Conservation (phyloP, 148 eudicot genomes). For the Vaccinium myrtillus region DNA sequence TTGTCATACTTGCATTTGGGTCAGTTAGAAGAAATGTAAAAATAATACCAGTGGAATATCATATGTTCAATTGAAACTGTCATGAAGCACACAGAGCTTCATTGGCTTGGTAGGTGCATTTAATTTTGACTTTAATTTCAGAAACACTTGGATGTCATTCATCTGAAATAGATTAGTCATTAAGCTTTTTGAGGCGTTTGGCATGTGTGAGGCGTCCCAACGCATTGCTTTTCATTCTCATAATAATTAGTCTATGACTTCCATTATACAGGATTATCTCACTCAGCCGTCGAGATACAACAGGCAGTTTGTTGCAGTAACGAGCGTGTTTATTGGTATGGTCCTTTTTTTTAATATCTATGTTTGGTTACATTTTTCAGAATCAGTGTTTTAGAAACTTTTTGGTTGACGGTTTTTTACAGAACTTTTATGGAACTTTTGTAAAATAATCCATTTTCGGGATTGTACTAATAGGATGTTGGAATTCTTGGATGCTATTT, state of each 20-base stretch:
- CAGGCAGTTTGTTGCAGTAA: conserved; percentile 7
- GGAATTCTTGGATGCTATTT: too few species aligned
- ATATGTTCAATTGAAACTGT: background rate
- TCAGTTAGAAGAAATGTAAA: background rate
- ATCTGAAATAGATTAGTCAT: background rate
- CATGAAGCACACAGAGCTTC: background rate
- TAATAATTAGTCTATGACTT: conserved; percentile 4
- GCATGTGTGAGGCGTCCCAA: background rate
- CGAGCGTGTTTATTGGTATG: conserved; percentile 36
- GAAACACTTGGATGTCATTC: background rate
- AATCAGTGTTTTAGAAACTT: background rate
- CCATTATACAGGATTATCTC: conserved; percentile 26
- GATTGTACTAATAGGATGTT: too few species aligned
- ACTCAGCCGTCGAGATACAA: conserved; percentile 16
- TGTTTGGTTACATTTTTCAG: background rate
- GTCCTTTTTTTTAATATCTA: background rate
- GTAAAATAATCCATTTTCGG: background rate
- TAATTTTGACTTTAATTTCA: background rate
- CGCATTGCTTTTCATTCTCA: background rate
- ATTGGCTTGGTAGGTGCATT: background rate
- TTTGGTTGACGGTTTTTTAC: background rate
- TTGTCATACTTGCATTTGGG: background rate
- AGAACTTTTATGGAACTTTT: background rate
- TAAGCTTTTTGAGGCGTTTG: background rate
- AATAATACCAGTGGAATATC: background rate